A percentile compares a stretch with the other conserved stretches of the same genome.
Evolutionary conservation across 345 rosid species (phyloP).

Genomic region (Eucalyptus camaldulensis): DNA sequence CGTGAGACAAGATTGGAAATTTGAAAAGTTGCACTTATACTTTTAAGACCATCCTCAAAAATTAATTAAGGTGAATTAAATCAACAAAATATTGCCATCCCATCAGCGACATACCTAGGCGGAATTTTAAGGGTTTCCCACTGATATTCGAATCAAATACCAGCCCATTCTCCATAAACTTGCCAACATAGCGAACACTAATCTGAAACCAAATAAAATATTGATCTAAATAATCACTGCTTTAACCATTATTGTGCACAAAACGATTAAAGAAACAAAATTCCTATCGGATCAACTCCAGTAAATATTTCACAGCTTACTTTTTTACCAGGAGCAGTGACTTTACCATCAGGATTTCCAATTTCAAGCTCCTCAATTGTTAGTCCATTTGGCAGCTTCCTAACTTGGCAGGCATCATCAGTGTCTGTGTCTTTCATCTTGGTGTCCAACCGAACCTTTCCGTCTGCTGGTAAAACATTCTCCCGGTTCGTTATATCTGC

Average conservation of each 20-base stretch:
- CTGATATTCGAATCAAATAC: slow-evolving; percentile 31
- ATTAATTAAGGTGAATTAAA: background rate
- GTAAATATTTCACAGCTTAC: background rate
- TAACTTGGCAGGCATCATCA: background rate
- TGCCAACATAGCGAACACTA: slow-evolving; percentile 28
- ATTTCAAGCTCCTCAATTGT: slow-evolving; percentile 24
- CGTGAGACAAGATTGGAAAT: background rate
- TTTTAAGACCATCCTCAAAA: background rate
- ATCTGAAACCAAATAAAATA: slow-evolving; percentile 17
- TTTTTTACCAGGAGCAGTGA: slow-evolving; percentile 41
- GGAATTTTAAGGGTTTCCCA: slow-evolving; percentile 19
- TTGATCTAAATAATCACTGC: background rate
- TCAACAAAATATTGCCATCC: background rate
- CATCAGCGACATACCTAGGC: slow-evolving; percentile 20
- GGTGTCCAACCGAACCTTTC: background rate
- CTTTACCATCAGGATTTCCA: slow-evolving; percentile 28
- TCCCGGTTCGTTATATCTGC: background rate
- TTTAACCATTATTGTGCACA: background rate
- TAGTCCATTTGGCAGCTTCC: slow-evolving; percentile 17
- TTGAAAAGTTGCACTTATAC: background rate
- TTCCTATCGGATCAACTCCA: background rate
- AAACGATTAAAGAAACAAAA: background rate
- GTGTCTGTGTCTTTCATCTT: background rate
- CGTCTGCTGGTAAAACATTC: background rate
- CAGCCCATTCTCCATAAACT: slow-evolving; percentile 28